Evolutionary conservation across 2,329 filamentous ascomycete species (phyloP), one percentile per base, ranked within the genome.

Genomic region (Pseudocercospora cruenta): DNA sequence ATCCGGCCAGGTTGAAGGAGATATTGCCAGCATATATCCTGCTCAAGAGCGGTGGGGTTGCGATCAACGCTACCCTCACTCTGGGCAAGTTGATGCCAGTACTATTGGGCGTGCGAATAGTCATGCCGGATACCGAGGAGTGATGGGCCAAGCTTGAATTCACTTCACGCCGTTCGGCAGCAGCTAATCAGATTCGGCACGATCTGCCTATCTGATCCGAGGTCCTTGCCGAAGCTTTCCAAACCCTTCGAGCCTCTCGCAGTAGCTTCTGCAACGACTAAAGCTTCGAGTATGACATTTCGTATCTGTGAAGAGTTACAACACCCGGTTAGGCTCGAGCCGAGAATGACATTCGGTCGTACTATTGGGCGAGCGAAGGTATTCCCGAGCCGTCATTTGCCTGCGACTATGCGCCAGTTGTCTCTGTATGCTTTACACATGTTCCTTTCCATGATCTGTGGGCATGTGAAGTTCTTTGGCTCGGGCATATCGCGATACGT

Each of bases 141-240:
- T 33, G n/a, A 5, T 21, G 12, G 2, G 28, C 33, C 33, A 33
- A 58, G 28, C 6, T 5, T 58, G 28, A 36, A 58, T 39, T 58
- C 54, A 58, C 54, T 39, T 58, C 26, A 58, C 26, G 33, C 54
- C 33, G 33, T 21, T 58, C 54, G 54, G 54, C 28, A 58, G 28
- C 16, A 19, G 9, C 33, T 39, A 36, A 58, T 58, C 54, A 58
- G 54, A 58, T 58, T 58, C 54, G 54, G 54, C 54, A 58, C 33
- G 54, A 58, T 33, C 28, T 58, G 28, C 54, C 54, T 58, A 58
- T 58, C 54, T 58, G 54, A 58, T 58, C 54, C 54, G 54, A 58
- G 54, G 28, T 53, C 22, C 19, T 16, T 16, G 49, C 49, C 24
- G 49, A 19, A 19, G 14, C 6, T 14, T 53, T 22, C 3, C 47